Conservation (phyloP, 805 yeast species). For the Tetrapisispora pingtungensis region DNA sequence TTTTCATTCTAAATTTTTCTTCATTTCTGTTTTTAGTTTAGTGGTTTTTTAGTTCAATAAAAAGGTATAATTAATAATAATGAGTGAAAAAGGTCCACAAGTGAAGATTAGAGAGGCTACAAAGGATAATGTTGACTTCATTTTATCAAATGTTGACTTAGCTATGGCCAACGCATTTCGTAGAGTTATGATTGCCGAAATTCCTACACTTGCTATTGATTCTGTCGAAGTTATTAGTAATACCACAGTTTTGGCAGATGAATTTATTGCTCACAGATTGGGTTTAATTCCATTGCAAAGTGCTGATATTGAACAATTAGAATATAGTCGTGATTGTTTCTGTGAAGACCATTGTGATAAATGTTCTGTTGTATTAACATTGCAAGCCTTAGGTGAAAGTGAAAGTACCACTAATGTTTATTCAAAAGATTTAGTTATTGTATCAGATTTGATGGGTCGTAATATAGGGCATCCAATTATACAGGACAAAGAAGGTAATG, state of each 20-base stretch:
- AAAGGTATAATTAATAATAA: conserved; percentile 1
- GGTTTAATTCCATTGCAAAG: conserved; percentile 87
- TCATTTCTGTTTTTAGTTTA: too few species aligned
- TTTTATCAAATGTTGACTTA: conserved; percentile 75
- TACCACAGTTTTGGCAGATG: conserved; percentile 94
- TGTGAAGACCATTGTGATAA: conserved; percentile 96
- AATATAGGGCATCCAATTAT: conserved; percentile 78
- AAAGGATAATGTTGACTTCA: conserved; percentile 81
- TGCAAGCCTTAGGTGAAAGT: conserved; percentile 81
- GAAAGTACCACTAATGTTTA: conserved; percentile 86
- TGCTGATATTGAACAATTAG: conserved; percentile 69
- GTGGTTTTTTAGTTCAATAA: too few species aligned
- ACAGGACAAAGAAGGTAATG: conserved; percentile 63
- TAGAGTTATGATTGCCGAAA: conserved; percentile 88
- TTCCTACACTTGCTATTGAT: conserved; percentile 94
- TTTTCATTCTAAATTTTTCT: too few species aligned
- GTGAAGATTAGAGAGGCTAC: conserved; percentile 83
- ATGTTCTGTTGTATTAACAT: conserved; percentile 79
- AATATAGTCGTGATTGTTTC: conserved; percentile 90
- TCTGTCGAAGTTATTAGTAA: conserved; percentile 88
- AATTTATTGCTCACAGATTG: conserved; percentile 85
- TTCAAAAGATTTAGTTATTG: conserved; percentile 62
- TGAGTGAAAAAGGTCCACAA: conserved; percentile 45
- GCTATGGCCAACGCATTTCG: conserved; percentile 87
- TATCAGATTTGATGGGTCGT: conserved; percentile 30